These are phyloP conservation scores for Arabis alpina DNA, from an alignment of 345 rosid genomes.

Conservation along the genomic window DNA sequence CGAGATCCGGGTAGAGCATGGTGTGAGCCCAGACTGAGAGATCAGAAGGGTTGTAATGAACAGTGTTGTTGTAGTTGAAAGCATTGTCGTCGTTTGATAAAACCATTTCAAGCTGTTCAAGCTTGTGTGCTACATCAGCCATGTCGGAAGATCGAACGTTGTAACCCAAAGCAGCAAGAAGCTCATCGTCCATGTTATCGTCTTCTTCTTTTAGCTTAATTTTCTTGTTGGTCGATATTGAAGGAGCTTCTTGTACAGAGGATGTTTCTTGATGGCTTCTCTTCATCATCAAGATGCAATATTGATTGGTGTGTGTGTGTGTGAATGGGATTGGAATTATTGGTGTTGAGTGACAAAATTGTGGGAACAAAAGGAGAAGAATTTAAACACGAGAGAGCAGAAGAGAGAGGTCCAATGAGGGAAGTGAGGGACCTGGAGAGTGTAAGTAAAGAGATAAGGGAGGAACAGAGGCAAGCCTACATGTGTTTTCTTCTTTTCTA, in stretches of 20 bases:
- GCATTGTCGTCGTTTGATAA: slow-evolving; percentile 69
- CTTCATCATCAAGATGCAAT: slow-evolving; percentile 49
- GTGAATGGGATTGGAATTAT: background rate
- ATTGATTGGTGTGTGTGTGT: background rate
- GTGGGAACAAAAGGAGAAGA: slow-evolving; percentile 4
- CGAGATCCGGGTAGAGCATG: slow-evolving; percentile 57
- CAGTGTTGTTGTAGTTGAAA: slow-evolving; percentile 49
- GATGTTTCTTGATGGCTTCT: slow-evolving; percentile 50
- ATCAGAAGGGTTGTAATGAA: slow-evolving; percentile 86
- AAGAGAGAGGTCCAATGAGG: slow-evolving; percentile 37
- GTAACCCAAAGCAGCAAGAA: slow-evolving; percentile 78
- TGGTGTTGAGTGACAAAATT: slow-evolving; percentile 15
- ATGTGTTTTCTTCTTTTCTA: slow-evolving; percentile 18
- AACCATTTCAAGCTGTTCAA: slow-evolving; percentile 81
- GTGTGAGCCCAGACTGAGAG: slow-evolving; percentile 66
- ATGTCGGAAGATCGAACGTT: slow-evolving; percentile 80
- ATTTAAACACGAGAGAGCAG: slow-evolving; percentile 9
- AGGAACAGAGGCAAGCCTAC: slow-evolving; percentile 40
- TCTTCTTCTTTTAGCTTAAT: slow-evolving; percentile 41
- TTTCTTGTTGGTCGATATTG: slow-evolving; percentile 38
- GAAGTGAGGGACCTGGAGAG: slow-evolving; percentile 24
- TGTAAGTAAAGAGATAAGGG: slow-evolving; percentile 50
- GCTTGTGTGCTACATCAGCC: slow-evolving; percentile 84
- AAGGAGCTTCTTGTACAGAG: slow-evolving; percentile 25
- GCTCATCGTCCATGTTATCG: slow-evolving; percentile 80